Evolutionary conservation across 306 rosid genomes (phyloP), one percentile per base, ranked within the genome.

Genomic region (Spatholobus suberectus): DNA sequence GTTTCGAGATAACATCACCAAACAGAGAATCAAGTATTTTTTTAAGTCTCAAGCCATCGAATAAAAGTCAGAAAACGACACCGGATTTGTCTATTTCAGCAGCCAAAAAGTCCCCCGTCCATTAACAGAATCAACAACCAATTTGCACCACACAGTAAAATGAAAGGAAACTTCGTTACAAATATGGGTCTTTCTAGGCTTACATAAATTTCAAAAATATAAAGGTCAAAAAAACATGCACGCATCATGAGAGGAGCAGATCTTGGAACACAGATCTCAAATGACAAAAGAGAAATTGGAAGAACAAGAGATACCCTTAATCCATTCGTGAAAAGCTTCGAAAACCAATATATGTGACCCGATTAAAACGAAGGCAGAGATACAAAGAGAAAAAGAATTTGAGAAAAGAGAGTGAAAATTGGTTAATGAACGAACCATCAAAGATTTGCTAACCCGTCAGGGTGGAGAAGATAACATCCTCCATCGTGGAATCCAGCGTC

Each of bases 351-450:
- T 17, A 44, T 14, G 70, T 0, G 17, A 49, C 21, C 13, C 38
- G 5, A 41, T 49, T 23, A 11, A 40, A 79, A 26, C 1, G 6
- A 44, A 26, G 34, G 9, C 0, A 40, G 18, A 9, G 10, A 51
- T 0, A 61, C 18, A 65, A 10, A 54, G 24, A 15, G 12, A 54
- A 9, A 34, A 46, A 17, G 10, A 44, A 23, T 4, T 23, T 10
- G 32, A 27, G 14, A 51, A 51, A 62, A 5, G 70, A 86, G 27
- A 58, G 37, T 29, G 8, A 1, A 6, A 70, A 34, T 11, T 10
- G 8, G 81, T 21, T 5, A 70, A 49, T 9, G 75, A 80, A 87
- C 87, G 75, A 81, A 92, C 90, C 92, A 88, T 86, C 84, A 70
- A 82, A 29, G 11, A 62, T 14, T 54, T 6, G 77, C 18, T 43